Base-by-base conservation (phyloP, 2,329 filamentous ascomycete species). In the Thermothelomyces thermophilus region DNA sequence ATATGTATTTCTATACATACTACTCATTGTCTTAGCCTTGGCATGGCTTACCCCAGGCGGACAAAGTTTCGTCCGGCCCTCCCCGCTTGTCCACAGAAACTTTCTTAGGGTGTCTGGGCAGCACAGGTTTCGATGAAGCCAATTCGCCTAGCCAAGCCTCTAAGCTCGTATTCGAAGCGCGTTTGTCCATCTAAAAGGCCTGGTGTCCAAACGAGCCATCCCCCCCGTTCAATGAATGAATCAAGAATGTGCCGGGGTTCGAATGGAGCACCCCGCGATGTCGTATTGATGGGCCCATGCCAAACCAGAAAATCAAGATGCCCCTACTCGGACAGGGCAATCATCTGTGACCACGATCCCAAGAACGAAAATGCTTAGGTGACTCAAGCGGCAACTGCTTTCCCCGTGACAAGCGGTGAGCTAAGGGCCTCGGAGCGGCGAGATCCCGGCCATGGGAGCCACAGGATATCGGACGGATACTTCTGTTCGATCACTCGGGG, bases 401-500 rank as follows among this genome's bases (percentile, higher is more conserved):
- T 31, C 14, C 6, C 13, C 33, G 13, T n/a, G 13, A 11, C 33
- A 35, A n/a, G 13, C 13, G n/a, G 33, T 35, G 33, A n/a, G 33
- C 33, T 11, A 35, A 6, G 16, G 13, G 13, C 13, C 33, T 35
- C n/a, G n/a, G 33, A 16, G 13, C 13, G 6, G 16, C 7, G 33
- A 35, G 33, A 35, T 14, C 13, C 14, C 6, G 33, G 33, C 13
- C 8, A 6, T 14, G 8, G 16, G 16, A 35, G 19, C 22, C 17
- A 39, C 17, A 39, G 14, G 19, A 14, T 41, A 10, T 45, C 41
- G 7, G 41, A 28, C 16, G 47, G 40, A 9, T 16, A 40, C 13
- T 45, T 43, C 33, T 51, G 49, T 33, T 57, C 45, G 9, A 58
- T 19, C 1, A 51, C 41, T 34, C 53, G 51, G 1, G 56, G 56